These are phyloP conservation scores for Olyra latifolia DNA, from an alignment of 176 grass and related monocot species.

Conservation along the genomic window DNA sequence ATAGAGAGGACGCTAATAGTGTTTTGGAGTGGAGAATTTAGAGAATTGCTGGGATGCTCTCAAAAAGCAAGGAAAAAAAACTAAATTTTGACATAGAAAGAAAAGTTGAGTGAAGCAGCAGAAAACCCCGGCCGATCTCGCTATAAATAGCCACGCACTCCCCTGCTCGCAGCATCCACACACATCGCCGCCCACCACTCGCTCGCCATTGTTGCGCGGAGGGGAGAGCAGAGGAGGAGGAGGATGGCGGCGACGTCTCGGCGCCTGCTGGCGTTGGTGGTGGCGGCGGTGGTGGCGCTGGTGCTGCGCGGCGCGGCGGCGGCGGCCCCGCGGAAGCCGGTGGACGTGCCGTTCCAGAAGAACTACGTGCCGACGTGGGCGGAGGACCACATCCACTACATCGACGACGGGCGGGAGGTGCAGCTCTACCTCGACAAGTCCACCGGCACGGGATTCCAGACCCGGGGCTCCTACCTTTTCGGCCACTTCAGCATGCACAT, in stretches of 20 bases:
- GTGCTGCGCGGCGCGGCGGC: not conserved
- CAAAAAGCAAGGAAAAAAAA: too few species aligned
- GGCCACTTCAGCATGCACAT: conserved; percentile 93
- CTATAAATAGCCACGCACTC: conserved; percentile 18
- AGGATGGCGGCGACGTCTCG: not conserved
- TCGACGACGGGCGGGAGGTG: conserved; percentile 61
- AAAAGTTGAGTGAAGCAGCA: too few species aligned
- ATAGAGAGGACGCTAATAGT: too few species aligned
- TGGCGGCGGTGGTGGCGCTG: not conserved
- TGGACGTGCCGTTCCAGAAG: conserved; percentile 65
- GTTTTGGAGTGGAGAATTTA: too few species aligned
- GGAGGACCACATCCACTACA: conserved; percentile 72
- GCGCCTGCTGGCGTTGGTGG: not conserved
- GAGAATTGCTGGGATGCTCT: too few species aligned
- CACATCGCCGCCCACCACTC: too few species aligned
- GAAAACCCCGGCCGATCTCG: not conserved
- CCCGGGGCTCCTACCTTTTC: conserved; percentile 73
- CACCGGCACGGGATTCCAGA: conserved; percentile 79
- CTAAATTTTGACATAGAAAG: too few species aligned
- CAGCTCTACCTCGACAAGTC: conserved; percentile 62
- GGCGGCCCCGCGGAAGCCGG: conserved; percentile 54
- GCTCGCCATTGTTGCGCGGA: too few species aligned
- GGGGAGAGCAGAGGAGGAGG: not conserved
- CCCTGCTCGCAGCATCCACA: not conserved
- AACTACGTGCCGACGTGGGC: conserved; percentile 87